Evolutionary conservation across 2,329 filamentous ascomycete species (phyloP), one percentile per base, ranked within the genome.

Genomic region (Leptosphaerulina australis): DNA sequence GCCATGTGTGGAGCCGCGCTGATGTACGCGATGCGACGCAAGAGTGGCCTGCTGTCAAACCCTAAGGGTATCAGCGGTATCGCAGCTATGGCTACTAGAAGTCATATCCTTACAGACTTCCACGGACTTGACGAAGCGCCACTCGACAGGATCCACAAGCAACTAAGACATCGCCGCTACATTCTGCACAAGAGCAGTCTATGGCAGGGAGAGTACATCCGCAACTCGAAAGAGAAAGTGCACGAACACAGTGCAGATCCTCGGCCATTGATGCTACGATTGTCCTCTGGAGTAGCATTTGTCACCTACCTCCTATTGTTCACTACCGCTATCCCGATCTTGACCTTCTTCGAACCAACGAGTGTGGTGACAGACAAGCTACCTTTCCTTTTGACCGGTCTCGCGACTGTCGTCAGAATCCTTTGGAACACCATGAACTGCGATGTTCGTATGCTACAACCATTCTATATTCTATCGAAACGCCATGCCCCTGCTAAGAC

Each of bases 51-150:
- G 12, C 70, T 84, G 3, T 82, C 83, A 5, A 85, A 90, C 64
- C 87, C 88, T 5, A 85, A 84, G 58, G 88, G 88, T 5, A 88
- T 91, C 41, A 86, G 87, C 1, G 88, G 88, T 1, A 78, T 90
- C 28, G 88, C 88, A 5, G 84, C 87, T 47, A 90, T 91, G 87
- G 87, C 88, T 8, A 87, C 88, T 2, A 83, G 83, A 53, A 85
- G 82, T 56, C 87, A 90, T 58, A 88, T 90, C 66, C 74, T 90
- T 56, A 85, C 84, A 71, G 88, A 91, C 64, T 90, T 91, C 64
- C 84, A 84, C 55, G 85, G 85, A 48, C 82, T 88, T 73, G 88
- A 91, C 64, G 82, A 83, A 1, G 86, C 83, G 6, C 83, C 79
- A 4, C 83, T 86, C 44, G 76, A 83, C 38, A 81, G 85, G 43